Percentiles rank a stretch among this genome's conserved stretches.
Evolutionary conservation across 352 stramenopile genomes (phyloP).

Genomic region (Phytopythium delawarense): DNA sequence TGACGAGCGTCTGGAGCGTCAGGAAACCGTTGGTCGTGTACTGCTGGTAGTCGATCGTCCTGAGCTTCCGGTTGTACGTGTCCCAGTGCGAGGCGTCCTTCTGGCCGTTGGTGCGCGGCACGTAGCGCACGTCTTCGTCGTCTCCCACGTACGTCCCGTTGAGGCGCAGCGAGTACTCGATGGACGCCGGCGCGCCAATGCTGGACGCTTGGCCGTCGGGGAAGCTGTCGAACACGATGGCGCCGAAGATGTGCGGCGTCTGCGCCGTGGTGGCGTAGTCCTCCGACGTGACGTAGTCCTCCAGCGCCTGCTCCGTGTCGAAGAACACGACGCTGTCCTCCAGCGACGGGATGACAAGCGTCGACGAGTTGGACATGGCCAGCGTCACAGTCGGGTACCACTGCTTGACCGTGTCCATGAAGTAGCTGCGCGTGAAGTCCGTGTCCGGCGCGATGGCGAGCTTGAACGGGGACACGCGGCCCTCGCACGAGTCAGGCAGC

Average conservation of each 20-base stretch:
- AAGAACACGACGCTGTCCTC: slow-evolving; percentile 67
- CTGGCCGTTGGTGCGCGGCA: slow-evolving; percentile 1
- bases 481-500: slow-evolving; percentile 26
- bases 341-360: slow-evolving; percentile 37
- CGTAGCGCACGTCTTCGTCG: slow-evolving; percentile 1
- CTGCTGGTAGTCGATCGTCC: slow-evolving; percentile 31
- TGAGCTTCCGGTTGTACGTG: slow-evolving; percentile 2
- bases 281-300: slow-evolving; percentile 33
- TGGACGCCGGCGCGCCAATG: slow-evolving; percentile 39
- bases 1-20: slow-evolving; percentile 25
- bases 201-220: slow-evolving; percentile 13
- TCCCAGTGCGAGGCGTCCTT: slow-evolving; percentile 2
- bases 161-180: slow-evolving; percentile 66
- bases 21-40: slow-evolving; percentile 39
- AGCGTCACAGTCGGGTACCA: slow-evolving; percentile 48
- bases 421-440: slow-evolving; percentile 59
- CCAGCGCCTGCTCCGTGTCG: slow-evolving; percentile 28
- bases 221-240: slow-evolving; percentile 57
- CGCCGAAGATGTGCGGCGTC: slow-evolving; percentile 45
- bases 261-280: slow-evolving; percentile 42
- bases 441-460: slow-evolving; percentile 52
- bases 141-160: slow-evolving; percentile 36
- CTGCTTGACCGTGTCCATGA: slow-evolving; percentile 39
- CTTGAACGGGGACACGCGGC: slow-evolving; percentile 37
- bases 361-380: slow-evolving; percentile 7